Base-by-base conservation (phyloP, 164 flowering plant genomes). In the Annona cherimola region DNA sequence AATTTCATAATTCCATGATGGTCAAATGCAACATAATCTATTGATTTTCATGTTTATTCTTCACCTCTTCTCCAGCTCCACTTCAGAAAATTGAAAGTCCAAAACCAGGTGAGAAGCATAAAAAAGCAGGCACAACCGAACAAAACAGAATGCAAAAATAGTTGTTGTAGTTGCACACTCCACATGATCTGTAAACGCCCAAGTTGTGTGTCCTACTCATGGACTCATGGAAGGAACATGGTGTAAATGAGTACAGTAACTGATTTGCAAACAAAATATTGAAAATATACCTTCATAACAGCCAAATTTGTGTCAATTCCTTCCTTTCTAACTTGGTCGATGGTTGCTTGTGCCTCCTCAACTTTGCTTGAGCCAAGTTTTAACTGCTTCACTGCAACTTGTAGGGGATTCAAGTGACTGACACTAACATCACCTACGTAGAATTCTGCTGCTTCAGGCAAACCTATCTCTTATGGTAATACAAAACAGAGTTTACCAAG, bases 281-380 rank as follows among this genome's bases (percentile, higher is more conserved):
- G 2, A 35, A 63, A 64, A 26, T 42, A 54, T 66, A 94, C 98
- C 98, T 85, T 90, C 94, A 92, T 87, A 42, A 92, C 88, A 11
- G 94, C 98, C 42, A 89, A 20, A 78, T 94, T 94, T 69, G 93
- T 86, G 77, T 91, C 97, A 68, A 94, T 84, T 2, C 97, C 97
- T 72, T 94, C 97, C 71, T 91, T 92, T 80, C 89, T 94, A 73
- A 92, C 97, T 85, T 87, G 87, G 74, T 89, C 86, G 19, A 91
- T 90, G 72, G 97, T 86, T 68, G 88, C 96, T 75, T 91, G 92
- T 69, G 98, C 98, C 73, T 90, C 92, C 85, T 84, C 93, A 70
- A 88, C 94, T 76, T 76, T 88, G 50, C 88, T 87, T 11, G 83
- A 80, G 73, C 87, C 81, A 54, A 68, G 72, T 76, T 83, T 75